phyloP scores from a whole-genome alignment of 2,329 filamentous ascomycete species.

The Alternaria solani region DNA sequence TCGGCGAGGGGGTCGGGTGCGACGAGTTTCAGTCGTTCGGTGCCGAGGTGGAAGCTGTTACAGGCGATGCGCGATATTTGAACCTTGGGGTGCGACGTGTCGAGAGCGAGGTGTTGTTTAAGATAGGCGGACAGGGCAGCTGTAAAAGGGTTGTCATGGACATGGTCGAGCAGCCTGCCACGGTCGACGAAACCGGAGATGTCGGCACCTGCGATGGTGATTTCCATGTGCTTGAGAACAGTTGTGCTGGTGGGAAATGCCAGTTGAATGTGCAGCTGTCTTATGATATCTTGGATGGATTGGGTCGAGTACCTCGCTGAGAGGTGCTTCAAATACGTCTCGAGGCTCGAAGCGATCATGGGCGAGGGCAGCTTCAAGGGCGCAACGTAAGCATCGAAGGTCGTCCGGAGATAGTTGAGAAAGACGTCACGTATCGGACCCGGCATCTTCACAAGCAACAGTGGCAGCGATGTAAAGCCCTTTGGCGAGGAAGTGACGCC shows the following conservation, averaged over 20 bases:
- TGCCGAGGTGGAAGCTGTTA: conserved; percentile 52
- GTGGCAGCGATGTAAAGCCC: conserved; percentile 58
- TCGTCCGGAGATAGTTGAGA: conserved; percentile 58
- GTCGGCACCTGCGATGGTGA: conserved; percentile 54
- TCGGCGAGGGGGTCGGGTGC: conserved; percentile 38
- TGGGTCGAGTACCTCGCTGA: conserved; percentile 46
- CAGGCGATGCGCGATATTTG: conserved; percentile 54
- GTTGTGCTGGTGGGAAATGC: conserved; percentile 41
- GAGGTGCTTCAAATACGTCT: conserved; percentile 68
- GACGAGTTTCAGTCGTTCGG: conserved; percentile 51
- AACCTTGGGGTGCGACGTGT: conserved; percentile 50
- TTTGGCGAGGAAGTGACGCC: conserved; percentile 37
- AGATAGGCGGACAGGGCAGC: conserved; percentile 52
- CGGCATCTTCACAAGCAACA: conserved; percentile 62
- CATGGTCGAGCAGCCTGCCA: conserved; percentile 31
- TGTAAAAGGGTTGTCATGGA: conserved; percentile 47
- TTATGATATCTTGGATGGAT: conserved; percentile 41
- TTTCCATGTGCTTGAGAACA: conserved; percentile 53
- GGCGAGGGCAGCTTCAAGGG: conserved; percentile 54
- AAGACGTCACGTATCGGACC: conserved; percentile 59
- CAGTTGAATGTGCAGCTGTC: conserved; percentile 48
- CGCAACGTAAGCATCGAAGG: conserved; percentile 61
- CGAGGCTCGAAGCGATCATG: conserved; percentile 57
- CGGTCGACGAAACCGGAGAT: conserved; percentile 46
- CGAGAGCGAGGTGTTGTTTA: conserved; percentile 52